Evolutionary conservation across 2,329 filamentous ascomycete species (phyloP).

Genomic region (Pseudocercospora vitis): DNA sequence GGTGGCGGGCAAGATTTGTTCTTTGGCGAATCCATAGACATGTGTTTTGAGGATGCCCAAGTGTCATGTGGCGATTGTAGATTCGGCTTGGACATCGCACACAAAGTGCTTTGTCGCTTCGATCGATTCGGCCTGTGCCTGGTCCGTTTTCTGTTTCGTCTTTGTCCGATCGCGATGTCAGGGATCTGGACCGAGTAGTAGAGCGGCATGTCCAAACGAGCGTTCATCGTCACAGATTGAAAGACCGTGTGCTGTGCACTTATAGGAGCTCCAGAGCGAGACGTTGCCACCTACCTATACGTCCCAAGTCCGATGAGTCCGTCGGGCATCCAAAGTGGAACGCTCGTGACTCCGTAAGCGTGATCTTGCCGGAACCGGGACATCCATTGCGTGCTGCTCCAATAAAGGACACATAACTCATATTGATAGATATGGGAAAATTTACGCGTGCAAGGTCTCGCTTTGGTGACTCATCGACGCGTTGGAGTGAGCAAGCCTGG

Average conservation of each 20-base stretch:
- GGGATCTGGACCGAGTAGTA: not conserved
- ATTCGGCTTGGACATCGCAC: not conserved
- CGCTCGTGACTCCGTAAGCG: constrained; percentile 7
- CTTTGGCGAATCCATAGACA: no score
- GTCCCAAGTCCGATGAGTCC: not conserved
- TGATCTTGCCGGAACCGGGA: constrained; percentile 8
- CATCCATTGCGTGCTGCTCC: not conserved
- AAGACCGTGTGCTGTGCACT: constrained; percentile 11
- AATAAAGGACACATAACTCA: not conserved
- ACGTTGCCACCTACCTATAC: constrained; percentile 6
- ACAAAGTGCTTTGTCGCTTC: constrained; percentile 6
- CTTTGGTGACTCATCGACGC: constrained; percentile 10
- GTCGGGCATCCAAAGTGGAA: constrained; percentile 2
- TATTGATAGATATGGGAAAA: no score
- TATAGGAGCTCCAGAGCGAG: not conserved
- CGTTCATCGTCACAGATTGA: constrained; percentile 14
- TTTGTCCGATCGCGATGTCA: constrained; percentile 13
- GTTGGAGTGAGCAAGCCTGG: not conserved
- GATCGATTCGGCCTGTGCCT: constrained; percentile 23
- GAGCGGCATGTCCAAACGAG: constrained; percentile 11
- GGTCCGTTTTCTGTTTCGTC: constrained; percentile 26
- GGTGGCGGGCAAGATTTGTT: not conserved
- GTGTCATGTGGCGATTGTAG: constrained; percentile 2
- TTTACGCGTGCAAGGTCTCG: no score
- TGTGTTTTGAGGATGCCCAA: not conserved